A percentile compares a stretch with the other conserved stretches of the same genome.
Evolutionary conservation across 805 yeast genomes (phyloP).

Genomic region (Suhomyces prunicola): DNA sequence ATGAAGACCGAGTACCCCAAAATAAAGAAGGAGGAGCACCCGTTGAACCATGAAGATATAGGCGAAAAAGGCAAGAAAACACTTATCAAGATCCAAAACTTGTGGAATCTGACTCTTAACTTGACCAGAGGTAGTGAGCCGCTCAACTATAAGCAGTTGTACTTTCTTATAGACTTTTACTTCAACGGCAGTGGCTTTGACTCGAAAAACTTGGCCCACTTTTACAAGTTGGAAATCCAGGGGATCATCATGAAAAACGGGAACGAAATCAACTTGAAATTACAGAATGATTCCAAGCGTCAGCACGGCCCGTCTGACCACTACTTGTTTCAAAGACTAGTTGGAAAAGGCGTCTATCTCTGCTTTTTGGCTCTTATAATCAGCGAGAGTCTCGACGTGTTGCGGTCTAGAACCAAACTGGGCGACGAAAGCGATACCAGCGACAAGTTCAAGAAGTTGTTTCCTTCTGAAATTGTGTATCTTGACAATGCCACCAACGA

Average conservation of each 20-base stretch:
- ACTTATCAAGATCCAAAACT: slow-evolving; percentile 17
- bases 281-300: background rate
- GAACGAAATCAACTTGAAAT: slow-evolving; percentile 11
- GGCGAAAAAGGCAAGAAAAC: slow-evolving; percentile 6
- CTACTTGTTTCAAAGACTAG: slow-evolving; percentile 14
- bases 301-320: slow-evolving; percentile 12
- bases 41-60: background rate
- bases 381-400: slow-evolving; percentile 27
- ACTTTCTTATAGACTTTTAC: slow-evolving; percentile 30
- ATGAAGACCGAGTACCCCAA: slow-evolving; percentile 1
- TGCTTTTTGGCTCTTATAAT: slow-evolving; percentile 29
- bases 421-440: background rate
- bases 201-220: slow-evolving; percentile 20
- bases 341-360: slow-evolving; percentile 25
- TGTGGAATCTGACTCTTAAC: slow-evolving; percentile 26
- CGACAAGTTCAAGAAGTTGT: slow-evolving; percentile 17
- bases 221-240: slow-evolving; percentile 26
- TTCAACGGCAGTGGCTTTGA: slow-evolving; percentile 21
- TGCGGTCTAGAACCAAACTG: slow-evolving; percentile 10
- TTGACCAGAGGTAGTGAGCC: slow-evolving; percentile 16
- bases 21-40: background rate
- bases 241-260: slow-evolving; percentile 14
- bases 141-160: slow-evolving; percentile 21
- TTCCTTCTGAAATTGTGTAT: slow-evolving; percentile 22
- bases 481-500: slow-evolving; percentile 15